Evolutionary conservation across 805 yeast species (phyloP).

Genomic region (Nakazawaea wyomingensis): DNA sequence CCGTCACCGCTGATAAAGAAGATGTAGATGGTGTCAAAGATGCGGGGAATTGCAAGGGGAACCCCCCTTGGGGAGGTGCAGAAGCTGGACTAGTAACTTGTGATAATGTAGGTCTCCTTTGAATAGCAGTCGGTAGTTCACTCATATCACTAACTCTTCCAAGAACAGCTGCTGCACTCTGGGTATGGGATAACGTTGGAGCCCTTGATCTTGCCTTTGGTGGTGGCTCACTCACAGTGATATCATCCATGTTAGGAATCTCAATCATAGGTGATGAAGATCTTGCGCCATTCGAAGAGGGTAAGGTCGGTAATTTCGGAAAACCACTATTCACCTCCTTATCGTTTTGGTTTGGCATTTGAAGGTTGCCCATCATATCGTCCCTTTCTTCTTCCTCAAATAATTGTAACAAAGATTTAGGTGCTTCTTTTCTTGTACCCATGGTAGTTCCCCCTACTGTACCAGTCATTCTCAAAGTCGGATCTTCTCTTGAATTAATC

Average conservation of each 20-base stretch:
- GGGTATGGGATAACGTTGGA: slow-evolving; percentile 36
- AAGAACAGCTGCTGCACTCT: slow-evolving; percentile 35
- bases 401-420: slow-evolving; percentile 64
- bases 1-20: slow-evolving; percentile 22
- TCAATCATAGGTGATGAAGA: slow-evolving; percentile 54
- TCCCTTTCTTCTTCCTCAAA: slow-evolving; percentile 45
- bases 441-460: slow-evolving; percentile 8
- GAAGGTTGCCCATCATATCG: slow-evolving; percentile 7
- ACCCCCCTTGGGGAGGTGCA: slow-evolving; percentile 17
- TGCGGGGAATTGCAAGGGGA: slow-evolving; percentile 15
- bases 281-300: slow-evolving; percentile 22
- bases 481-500: slow-evolving; percentile 7
- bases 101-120: slow-evolving; percentile 31
- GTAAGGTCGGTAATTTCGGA: slow-evolving; percentile 13
- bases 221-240: slow-evolving; percentile 16
- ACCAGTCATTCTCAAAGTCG: slow-evolving; percentile 9
- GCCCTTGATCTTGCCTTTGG: slow-evolving; percentile 30
- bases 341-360: background rate
- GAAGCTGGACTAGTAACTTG: slow-evolving; percentile 33
- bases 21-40: slow-evolving; percentile 19
- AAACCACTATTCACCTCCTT: slow-evolving; percentile 2
- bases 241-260: slow-evolving; percentile 61
- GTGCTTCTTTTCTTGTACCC: slow-evolving; percentile 45
- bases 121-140: slow-evolving; percentile 21
- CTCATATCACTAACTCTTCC: slow-evolving; percentile 22